phyloP scores from a whole-genome alignment of 2,329 filamentous ascomycete species.

The Alternaria metachromatica region DNA sequence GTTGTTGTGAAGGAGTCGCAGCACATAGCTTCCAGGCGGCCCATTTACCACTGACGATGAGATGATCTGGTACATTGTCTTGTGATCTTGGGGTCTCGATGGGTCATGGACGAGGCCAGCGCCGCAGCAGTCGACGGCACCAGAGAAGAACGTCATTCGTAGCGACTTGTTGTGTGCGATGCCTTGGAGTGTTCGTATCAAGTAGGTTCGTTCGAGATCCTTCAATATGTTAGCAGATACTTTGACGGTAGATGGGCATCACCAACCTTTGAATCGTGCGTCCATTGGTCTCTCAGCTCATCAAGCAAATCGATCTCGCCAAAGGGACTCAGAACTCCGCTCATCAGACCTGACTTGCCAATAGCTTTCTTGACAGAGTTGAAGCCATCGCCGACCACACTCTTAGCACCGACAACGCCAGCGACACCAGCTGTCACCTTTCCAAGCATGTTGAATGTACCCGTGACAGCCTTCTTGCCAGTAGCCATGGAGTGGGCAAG shows the following conservation, averaged over 20 bases:
- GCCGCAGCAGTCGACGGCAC: slow-evolving; percentile 88
- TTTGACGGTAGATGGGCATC: background rate
- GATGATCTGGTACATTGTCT: slow-evolving; percentile 99
- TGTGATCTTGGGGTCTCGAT: slow-evolving; percentile 87
- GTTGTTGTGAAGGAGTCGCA: slow-evolving; percentile 95
- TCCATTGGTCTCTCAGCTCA: slow-evolving; percentile 96
- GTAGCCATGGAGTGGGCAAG: slow-evolving; percentile 90
- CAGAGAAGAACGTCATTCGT: slow-evolving; percentile 95
- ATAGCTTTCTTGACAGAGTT: slow-evolving; percentile 95
- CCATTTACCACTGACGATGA: slow-evolving; percentile 90
- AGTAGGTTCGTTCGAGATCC: slow-evolving; percentile 94
- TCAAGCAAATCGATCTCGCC: slow-evolving; percentile 94
- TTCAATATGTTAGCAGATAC: slow-evolving; percentile 39
- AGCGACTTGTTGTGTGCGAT: slow-evolving; percentile 95
- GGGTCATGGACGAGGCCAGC: slow-evolving; percentile 96
- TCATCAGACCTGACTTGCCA: slow-evolving; percentile 94
- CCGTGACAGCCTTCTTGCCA: slow-evolving; percentile 95
- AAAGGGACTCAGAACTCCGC: slow-evolving; percentile 92
- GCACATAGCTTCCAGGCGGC: slow-evolving; percentile 81
- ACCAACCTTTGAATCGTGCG: slow-evolving; percentile 85
- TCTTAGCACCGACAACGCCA: slow-evolving; percentile 93
- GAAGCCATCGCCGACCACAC: slow-evolving; percentile 90
- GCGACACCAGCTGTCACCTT: slow-evolving; percentile 95
- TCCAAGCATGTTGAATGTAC: slow-evolving; percentile 93
- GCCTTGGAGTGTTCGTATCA: slow-evolving; percentile 93